phyloP scores from a whole-genome alignment of 208 protist species.

The Histomonas meleagridis region DNA sequence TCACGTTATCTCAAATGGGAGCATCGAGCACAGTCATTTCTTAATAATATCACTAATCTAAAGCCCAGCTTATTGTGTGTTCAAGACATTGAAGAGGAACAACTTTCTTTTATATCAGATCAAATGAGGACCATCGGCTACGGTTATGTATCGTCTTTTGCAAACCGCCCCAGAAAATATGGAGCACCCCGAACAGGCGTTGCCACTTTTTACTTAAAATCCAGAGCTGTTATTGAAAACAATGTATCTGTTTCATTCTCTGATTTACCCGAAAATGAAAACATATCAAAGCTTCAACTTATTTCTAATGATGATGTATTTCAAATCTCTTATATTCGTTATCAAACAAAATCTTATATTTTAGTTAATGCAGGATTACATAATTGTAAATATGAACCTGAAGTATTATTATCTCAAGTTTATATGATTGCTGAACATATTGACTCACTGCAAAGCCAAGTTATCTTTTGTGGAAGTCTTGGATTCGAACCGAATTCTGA shows the following conservation, averaged over 20 bases:
- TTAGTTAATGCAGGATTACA: background rate
- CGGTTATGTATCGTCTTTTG: constrained; percentile 1
- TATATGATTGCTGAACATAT: background rate
- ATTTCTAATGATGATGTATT: background rate
- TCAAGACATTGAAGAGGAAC: constrained; percentile 27
- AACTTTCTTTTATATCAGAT: background rate
- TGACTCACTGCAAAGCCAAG: background rate
- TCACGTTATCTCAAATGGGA: background rate
- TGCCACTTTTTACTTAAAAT: background rate
- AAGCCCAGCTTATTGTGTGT: background rate
- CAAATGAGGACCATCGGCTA: constrained; percentile 20
- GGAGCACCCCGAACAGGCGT: background rate
- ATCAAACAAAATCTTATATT: background rate
- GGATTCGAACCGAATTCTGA: background rate
- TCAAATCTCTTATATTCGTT: background rate
- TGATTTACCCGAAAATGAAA: background rate
- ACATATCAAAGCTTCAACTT: background rate
- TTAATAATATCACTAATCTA: background rate
- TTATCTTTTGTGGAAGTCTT: background rate
- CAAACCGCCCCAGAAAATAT: background rate
- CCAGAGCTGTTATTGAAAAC: background rate
- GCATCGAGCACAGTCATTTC: background rate
- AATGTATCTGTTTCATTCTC: background rate
- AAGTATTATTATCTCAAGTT: background rate
- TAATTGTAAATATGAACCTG: background rate